A percentile compares a stretch with the other conserved stretches of the same genome.
phyloP scores from a whole-genome alignment of 345 rosid genomes.

The Corchorus olitorius region DNA sequence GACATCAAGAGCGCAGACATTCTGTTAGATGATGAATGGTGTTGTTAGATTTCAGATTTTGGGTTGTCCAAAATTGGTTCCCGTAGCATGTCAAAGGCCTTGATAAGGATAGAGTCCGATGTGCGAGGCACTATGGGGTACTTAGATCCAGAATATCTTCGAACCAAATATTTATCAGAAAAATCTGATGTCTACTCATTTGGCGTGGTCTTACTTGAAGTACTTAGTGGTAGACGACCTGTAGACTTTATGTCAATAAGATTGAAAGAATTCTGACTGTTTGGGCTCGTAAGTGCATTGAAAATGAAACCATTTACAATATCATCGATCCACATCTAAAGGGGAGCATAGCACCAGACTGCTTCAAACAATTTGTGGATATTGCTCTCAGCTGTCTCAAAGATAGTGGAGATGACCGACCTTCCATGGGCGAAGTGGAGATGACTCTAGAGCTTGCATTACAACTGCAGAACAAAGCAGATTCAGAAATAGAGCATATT shows the following conservation, averaged over 20 bases:
- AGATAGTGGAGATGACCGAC: background rate
- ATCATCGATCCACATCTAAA: background rate
- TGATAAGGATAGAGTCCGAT: slow-evolving; percentile 11
- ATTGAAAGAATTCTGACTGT: background rate
- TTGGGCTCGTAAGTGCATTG: background rate
- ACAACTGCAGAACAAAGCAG: background rate
- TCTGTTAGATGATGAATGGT: slow-evolving; percentile 30
- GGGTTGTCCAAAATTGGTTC: slow-evolving; percentile 34
- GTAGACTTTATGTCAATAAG: no score
- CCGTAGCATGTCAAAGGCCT: slow-evolving; percentile 7
- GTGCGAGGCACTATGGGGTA: slow-evolving; percentile 34
- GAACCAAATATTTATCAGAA: background rate
- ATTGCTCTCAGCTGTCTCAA: background rate
- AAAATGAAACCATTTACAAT: background rate
- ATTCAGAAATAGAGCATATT: background rate
- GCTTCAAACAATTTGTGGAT: background rate
- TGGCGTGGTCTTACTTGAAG: slow-evolving; percentile 40
- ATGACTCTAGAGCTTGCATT: background rate
- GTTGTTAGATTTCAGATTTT: slow-evolving; percentile 32
- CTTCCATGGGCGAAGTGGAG: slow-evolving; percentile 5
- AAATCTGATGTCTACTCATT: slow-evolving; percentile 39
- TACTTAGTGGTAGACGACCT: slow-evolving; percentile 25
- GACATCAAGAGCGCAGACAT: slow-evolving; percentile 33
- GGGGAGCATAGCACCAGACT: background rate
- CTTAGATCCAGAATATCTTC: slow-evolving; percentile 27